Evolutionary conservation across 306 rosid genomes (phyloP).

Genomic region (Betula pendula): DNA sequence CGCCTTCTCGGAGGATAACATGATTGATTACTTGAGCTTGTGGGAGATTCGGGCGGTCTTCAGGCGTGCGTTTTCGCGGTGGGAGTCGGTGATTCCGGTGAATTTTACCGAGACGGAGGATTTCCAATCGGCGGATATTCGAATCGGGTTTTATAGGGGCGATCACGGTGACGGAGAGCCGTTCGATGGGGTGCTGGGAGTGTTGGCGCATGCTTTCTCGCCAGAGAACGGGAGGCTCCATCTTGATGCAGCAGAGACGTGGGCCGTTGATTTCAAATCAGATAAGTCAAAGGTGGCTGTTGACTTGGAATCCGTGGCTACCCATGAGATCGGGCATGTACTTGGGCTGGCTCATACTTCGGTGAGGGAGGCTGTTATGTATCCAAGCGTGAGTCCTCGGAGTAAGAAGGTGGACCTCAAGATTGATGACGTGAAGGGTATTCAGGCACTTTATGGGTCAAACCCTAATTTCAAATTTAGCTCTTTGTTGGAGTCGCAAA

Average conservation of each 20-base stretch:
- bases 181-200: slow-evolving; percentile 86
- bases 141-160: slow-evolving; percentile 73
- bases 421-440: slow-evolving; percentile 87
- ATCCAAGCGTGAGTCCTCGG: slow-evolving; percentile 80
- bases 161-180: slow-evolving; percentile 96
- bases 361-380: slow-evolving; percentile 84
- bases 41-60: slow-evolving; percentile 51
- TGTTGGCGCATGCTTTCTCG: slow-evolving; percentile 87
- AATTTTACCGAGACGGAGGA: slow-evolving; percentile 48
- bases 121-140: slow-evolving; percentile 60
- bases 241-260: slow-evolving; percentile 76
- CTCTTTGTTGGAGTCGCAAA: slow-evolving; percentile 54
- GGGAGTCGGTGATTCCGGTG: slow-evolving; percentile 88
- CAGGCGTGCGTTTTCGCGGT: slow-evolving; percentile 61
- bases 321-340: slow-evolving; percentile 96
- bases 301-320: slow-evolving; percentile 91
- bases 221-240: slow-evolving; percentile 89
- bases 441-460: slow-evolving; percentile 81
- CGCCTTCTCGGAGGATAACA: slow-evolving; percentile 57
- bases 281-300: slow-evolving; percentile 76
- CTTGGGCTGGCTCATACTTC: slow-evolving; percentile 82
- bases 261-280: slow-evolving; percentile 70
- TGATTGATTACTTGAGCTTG: slow-evolving; percentile 45
- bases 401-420: slow-evolving; percentile 63
- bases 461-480: slow-evolving; percentile 71